Evolutionary conservation across 2,329 filamentous ascomycete species (phyloP).

Genomic region (Aspergillus sp.): DNA sequence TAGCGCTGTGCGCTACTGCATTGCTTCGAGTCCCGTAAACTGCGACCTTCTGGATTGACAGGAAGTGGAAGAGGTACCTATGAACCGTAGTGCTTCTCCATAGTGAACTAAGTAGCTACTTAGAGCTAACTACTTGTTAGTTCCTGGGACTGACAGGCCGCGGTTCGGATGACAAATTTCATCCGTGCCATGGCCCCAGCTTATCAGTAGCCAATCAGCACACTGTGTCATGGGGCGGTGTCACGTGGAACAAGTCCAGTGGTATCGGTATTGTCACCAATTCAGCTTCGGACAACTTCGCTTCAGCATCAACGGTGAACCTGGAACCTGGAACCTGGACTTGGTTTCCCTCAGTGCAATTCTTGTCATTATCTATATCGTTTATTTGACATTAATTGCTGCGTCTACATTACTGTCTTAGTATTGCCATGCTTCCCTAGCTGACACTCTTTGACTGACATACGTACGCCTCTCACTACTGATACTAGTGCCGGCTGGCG

Average conservation of each 20-base stretch:
- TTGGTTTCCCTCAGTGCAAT: not conserved
- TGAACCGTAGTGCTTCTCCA: not conserved
- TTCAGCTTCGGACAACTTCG: not conserved
- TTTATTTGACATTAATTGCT: not conserved
- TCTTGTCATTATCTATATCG: too few relatives aligned
- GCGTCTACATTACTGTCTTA: too few relatives aligned
- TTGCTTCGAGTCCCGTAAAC: too few relatives aligned
- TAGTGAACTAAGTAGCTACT: too few relatives aligned
- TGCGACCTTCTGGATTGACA: too few relatives aligned
- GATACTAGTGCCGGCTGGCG: conserved; percentile 1
- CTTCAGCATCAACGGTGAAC: not conserved
- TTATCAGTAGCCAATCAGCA: conserved; percentile 22
- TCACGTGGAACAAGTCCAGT: not conserved
- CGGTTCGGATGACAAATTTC: not conserved
- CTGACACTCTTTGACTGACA: not conserved
- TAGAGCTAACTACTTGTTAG: not conserved
- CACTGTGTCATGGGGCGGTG: not conserved
- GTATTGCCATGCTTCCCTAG: not conserved
- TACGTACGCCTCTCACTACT: not conserved
- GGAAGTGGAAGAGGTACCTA: not conserved
- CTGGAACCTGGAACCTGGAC: not conserved
- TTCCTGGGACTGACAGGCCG: not conserved
- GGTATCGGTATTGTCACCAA: not conserved
- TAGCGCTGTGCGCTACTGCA: too few relatives aligned
- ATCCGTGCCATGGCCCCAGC: conserved; percentile 1